Conservation (phyloP, 257 asterid genomes). For the Fraxinus anomala region DNA sequence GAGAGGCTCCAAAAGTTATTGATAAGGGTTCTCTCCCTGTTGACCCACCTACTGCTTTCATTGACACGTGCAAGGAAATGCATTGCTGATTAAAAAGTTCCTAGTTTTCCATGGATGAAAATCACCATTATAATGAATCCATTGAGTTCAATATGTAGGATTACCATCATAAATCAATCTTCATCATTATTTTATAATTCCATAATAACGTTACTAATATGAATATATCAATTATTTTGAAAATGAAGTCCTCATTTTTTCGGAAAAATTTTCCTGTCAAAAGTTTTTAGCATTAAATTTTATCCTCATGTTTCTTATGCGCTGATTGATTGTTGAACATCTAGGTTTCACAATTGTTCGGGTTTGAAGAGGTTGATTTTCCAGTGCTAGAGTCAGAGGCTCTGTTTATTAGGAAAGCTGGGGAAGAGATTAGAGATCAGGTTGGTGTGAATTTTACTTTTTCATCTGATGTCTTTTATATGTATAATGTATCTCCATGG, state of each 20-base stretch:
- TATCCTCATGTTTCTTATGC: conserved; percentile 2
- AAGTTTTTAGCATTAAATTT: background rate
- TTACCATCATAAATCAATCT: background rate
- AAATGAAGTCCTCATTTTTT: conserved; percentile 15
- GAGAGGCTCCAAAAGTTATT: background rate
- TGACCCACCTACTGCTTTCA: background rate
- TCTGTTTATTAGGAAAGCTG: conserved; percentile 88
- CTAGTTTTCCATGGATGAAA: background rate
- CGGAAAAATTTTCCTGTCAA: background rate
- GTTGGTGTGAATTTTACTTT: conserved; percentile 38
- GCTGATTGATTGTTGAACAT: conserved; percentile 13
- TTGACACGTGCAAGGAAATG: background rate
- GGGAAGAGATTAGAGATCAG: conserved; percentile 97
- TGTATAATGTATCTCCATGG: background rate
- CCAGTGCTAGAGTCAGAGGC: conserved; percentile 97
- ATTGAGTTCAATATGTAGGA: background rate
- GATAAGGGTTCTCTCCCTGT: no score
- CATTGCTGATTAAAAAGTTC: background rate
- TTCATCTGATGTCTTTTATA: background rate
- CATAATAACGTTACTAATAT: background rate
- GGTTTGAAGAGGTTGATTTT: conserved; percentile 95
- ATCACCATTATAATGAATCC: background rate
- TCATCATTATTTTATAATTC: background rate
- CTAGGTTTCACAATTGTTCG: conserved; percentile 73
- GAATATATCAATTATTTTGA: background rate